phyloP scores from a whole-genome alignment of 345 rosid species.

The Psidium guajava region DNA sequence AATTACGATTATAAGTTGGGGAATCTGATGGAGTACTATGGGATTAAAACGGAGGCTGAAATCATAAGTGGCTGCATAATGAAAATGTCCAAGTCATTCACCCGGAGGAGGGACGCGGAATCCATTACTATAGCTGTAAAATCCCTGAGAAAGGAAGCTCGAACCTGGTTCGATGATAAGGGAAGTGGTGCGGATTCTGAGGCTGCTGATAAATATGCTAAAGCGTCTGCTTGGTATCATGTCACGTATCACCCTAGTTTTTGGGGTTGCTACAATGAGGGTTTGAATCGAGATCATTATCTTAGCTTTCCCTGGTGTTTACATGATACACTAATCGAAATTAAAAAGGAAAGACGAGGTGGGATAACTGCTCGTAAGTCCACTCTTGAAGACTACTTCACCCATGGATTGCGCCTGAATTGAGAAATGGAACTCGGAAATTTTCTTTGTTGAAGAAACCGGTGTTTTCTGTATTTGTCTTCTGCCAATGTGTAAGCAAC shows the following conservation, averaged over 20 bases:
- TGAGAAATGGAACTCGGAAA: neutral
- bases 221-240: slow-evolving; percentile 80
- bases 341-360: slow-evolving; percentile 17
- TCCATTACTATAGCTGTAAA: slow-evolving; percentile 31
- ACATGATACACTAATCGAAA: slow-evolving; percentile 47
- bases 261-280: slow-evolving; percentile 63
- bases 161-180: slow-evolving; percentile 38
- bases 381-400: neutral
- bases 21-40: slow-evolving; percentile 46
- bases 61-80: slow-evolving; percentile 41
- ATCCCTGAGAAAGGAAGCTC: slow-evolving; percentile 43
- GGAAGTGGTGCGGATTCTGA: neutral
- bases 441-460: neutral
- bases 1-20: slow-evolving; percentile 42
- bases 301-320: slow-evolving; percentile 81
- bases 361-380: neutral
- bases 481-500: neutral
- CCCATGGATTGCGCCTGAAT: neutral
- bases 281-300: slow-evolving; percentile 42
- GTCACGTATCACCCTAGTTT: slow-evolving; percentile 56
- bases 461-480: neutral
- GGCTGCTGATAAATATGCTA: slow-evolving; percentile 22
- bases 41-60: slow-evolving; percentile 53
- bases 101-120: slow-evolving; percentile 38
- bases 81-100: slow-evolving; percentile 38